Evolutionary conservation across 73 alveolate species (phyloP).

Genomic region (Blepharisma japonicum): DNA sequence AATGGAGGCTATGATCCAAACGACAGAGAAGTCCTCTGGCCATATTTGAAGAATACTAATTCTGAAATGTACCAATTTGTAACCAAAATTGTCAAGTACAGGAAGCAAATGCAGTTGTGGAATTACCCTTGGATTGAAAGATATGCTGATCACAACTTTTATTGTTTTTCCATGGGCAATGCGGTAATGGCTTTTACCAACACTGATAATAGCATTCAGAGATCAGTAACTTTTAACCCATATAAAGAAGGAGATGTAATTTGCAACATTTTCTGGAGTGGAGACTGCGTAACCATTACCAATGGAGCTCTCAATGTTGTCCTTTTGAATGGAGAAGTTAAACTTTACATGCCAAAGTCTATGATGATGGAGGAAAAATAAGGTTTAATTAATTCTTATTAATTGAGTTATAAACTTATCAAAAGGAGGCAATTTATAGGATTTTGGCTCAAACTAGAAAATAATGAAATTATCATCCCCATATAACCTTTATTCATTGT

Average conservation of each 20-base stretch:
- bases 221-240: neutral
- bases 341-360: constrained; percentile 35
- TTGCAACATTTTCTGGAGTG: constrained; percentile 46
- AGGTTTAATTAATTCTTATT: too few species aligned
- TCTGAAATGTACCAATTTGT: constrained; percentile 1
- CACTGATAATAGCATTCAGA: neutral
- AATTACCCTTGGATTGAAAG: constrained; percentile 32
- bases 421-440: too few species aligned
- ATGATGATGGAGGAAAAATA: too few species aligned
- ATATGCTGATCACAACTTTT: constrained; percentile 50
- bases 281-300: constrained; percentile 47
- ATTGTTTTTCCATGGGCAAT: constrained; percentile 54
- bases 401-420: too few species aligned
- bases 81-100: neutral
- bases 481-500: too few species aligned
- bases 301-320: constrained; percentile 36
- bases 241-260: constrained; percentile 48
- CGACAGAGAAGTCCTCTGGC: constrained; percentile 87
- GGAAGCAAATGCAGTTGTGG: constrained; percentile 34
- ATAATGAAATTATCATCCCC: too few species aligned
- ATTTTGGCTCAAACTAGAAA: too few species aligned
- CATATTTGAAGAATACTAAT: neutral
- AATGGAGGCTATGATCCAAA: constrained; percentile 93
- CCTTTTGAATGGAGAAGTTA: constrained; percentile 45
- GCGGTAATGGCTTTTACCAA: constrained; percentile 48